These are phyloP conservation scores for Parastagonospora avenae DNA, from an alignment of 2,329 filamentous ascomycete species.

Conservation along the genomic window DNA sequence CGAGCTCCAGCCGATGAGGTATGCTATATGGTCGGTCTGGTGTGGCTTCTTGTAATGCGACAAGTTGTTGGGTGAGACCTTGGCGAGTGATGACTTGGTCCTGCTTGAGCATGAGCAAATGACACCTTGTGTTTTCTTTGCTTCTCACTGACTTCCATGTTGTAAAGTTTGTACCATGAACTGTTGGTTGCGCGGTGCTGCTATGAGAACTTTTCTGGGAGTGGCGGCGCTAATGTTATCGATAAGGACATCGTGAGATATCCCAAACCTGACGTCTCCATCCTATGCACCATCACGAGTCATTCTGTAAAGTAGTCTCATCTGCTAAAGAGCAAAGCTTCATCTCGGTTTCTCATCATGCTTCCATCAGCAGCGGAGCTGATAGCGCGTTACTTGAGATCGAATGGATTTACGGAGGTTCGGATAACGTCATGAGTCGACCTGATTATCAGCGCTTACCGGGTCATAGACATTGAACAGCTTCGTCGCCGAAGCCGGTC, in stretches of 20 bases:
- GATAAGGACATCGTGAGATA: conserved; percentile 4
- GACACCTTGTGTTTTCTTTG: not conserved
- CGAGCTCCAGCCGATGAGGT: conserved; percentile 62
- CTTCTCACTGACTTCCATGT: not conserved
- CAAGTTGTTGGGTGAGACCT: conserved; percentile 23
- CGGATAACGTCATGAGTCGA: conserved; percentile 11
- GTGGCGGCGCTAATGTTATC: conserved; percentile 2
- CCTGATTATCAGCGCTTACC: conserved; percentile 9
- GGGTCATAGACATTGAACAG: conserved; percentile 58
- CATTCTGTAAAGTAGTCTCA: too few relatives aligned
- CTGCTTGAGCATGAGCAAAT: not conserved
- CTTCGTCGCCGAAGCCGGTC: conserved; percentile 63
- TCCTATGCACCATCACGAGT: not conserved
- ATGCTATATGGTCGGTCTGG: conserved; percentile 46
- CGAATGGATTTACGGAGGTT: conserved; percentile 50
- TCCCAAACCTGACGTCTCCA: not conserved
- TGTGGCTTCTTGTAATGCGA: conserved; percentile 30
- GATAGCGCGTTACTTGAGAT: conserved; percentile 49
- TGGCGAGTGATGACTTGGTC: conserved; percentile 2
- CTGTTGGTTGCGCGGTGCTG: not conserved
- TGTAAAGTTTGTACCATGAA: conserved; percentile 1
- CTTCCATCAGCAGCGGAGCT: conserved; percentile 48
- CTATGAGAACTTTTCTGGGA: not conserved
- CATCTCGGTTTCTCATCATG: conserved; percentile 17
- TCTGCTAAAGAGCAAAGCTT: too few relatives aligned